Evolutionary conservation across 139 green algal species (phyloP).

Genomic region (Coccomyxa sp.): DNA sequence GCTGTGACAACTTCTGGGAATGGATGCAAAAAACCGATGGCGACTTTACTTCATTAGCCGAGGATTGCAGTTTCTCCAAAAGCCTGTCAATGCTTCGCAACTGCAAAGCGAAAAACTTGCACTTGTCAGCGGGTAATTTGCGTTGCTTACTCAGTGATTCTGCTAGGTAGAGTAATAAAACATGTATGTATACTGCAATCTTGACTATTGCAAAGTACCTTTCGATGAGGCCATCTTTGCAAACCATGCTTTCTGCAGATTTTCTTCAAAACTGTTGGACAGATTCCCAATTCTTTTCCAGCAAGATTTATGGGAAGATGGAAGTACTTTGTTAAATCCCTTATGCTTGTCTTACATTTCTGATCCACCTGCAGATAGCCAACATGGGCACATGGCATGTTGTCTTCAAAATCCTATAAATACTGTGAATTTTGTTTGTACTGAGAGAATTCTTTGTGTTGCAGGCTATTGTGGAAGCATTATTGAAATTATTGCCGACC

Average conservation of each 20-base stretch:
- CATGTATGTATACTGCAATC: background rate
- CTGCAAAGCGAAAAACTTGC: background rate
- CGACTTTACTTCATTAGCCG: background rate
- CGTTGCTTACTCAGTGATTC: background rate
- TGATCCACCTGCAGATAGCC: background rate
- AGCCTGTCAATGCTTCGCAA: background rate
- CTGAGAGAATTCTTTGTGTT: background rate
- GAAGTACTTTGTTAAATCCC: background rate
- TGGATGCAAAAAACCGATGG: background rate
- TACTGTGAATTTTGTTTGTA: no score
- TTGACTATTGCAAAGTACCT: background rate
- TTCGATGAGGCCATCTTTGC: background rate
- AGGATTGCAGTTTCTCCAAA: background rate
- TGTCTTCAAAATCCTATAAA: background rate
- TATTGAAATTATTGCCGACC: background rate
- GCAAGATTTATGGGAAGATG: constrained; percentile 4
- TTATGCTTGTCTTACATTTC: background rate
- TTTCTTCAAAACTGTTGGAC: constrained; percentile 1
- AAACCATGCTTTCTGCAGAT: constrained; percentile 2
- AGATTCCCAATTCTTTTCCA: background rate
- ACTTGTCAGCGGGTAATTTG: background rate
- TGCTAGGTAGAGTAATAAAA: background rate
- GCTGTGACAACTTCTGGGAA: background rate
- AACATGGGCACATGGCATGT: background rate
- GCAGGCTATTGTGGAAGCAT: background rate